Base-by-base conservation (phyloP, 345 rosid genomes). In the Linum usitatissimum region DNA sequence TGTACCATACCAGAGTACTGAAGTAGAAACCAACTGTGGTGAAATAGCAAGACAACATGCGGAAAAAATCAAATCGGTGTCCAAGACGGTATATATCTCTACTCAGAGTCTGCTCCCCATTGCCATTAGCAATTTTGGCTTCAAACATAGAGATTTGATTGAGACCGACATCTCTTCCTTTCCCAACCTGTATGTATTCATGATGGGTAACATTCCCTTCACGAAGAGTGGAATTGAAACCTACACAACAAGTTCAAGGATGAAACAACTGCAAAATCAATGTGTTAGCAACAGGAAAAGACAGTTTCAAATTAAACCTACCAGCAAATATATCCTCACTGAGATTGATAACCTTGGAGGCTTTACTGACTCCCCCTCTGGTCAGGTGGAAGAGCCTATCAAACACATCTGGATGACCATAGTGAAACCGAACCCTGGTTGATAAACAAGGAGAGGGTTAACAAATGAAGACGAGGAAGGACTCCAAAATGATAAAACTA, bases 171-270 rank as follows among this genome's bases (percentile, higher is more conserved):
- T 90, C 97, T 73, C 99, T 88, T 40, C 97, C 99, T 77, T 94
- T 94, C 56, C 99, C 99, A 54, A 94, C 99, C 84, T 94, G 99
- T 76, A 88, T 90, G 74, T 94, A 94, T 58, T 94, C 99, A 58
- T 94, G 99, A 82, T 94, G 99, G 34, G 99, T 94, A 57, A 94
- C 95, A 82, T 94, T 94, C 68, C 99, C 99, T 84, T 90, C 93
- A 45, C 99, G 99, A 48, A 94, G 99, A 9, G 99, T 94, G 61
- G 99, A 90, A 75, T 90, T 90, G 80, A 88, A 94, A 53, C 99
- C 99, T 94, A 77, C 71, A 66, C 20, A 59, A 38, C 49, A 64
- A 59, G 70, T 42, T 66, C 59, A 9, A 68, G 6, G 21, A 59
- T 4, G 71, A 28, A 63, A 53, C 49, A 30, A 65, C 53, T 53